Conservation (phyloP, 306 rosid species). For the Canavalia gladiata region DNA sequence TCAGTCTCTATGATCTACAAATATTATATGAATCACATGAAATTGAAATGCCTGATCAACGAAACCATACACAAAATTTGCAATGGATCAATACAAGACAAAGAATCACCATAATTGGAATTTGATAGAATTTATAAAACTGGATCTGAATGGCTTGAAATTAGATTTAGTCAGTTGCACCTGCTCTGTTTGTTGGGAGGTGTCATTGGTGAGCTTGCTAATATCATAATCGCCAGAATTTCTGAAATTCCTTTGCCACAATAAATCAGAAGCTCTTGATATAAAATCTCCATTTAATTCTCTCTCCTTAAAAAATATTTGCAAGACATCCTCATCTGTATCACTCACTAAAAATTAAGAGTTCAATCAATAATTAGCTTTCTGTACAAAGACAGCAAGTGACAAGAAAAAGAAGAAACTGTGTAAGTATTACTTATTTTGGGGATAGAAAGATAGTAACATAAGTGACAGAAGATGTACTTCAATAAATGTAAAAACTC, state of each 20-base stretch:
- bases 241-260: conserved; percentile 68
- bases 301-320: conserved; percentile 79
- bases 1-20: conserved; percentile 60
- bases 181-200: conserved; percentile 57
- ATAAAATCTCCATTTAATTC: conserved; percentile 78
- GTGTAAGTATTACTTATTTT: neutral
- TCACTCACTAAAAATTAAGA: conserved; percentile 58
- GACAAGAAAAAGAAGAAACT: conserved; percentile 37
- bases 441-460: conserved; percentile 14
- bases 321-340: conserved; percentile 76
- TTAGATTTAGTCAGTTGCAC: conserved; percentile 44
- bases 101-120: conserved; percentile 25
- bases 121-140: conserved; percentile 17
- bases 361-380: conserved; percentile 51
- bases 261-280: conserved; percentile 79
- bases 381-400: neutral
- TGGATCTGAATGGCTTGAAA: conserved; percentile 37
- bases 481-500: conserved; percentile 30
- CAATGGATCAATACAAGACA: conserved; percentile 28
- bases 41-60: conserved; percentile 39
- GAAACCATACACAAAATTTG: conserved; percentile 30
- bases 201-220: conserved; percentile 39
- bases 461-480: neutral
- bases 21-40: conserved; percentile 34
- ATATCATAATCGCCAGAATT: conserved; percentile 52